Conservation (phyloP, 306 rosid species). For the Oemleria cerasiformis region DNA sequence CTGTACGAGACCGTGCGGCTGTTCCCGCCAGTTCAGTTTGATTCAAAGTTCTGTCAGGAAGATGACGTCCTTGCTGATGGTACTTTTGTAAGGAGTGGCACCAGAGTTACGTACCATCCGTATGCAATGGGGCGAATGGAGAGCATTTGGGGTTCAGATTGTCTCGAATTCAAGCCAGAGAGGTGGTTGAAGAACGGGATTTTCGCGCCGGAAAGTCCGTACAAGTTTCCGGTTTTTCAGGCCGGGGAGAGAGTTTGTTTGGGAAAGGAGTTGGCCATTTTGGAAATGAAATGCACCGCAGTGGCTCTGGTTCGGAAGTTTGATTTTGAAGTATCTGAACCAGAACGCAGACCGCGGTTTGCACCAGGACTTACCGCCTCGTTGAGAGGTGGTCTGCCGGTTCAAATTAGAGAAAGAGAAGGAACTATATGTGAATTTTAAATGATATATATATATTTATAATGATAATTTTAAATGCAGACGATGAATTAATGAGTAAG, state of each 20-base stretch:
- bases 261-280: conserved; percentile 76
- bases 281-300: conserved; percentile 54
- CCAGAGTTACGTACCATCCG: conserved; percentile 79
- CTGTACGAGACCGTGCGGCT: conserved; percentile 77
- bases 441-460: too few relatives aligned
- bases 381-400: conserved; percentile 63
- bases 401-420: conserved; percentile 41
- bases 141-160: conserved; percentile 71
- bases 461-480: too few relatives aligned
- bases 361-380: conserved; percentile 74
- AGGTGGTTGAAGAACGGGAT: conserved; percentile 63
- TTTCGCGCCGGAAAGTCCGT: conserved; percentile 46
- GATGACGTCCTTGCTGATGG: conserved; percentile 90
- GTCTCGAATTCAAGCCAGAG: conserved; percentile 56
- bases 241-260: conserved; percentile 80
- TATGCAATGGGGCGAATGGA: conserved; percentile 99
- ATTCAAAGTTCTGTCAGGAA: conserved; percentile 61
- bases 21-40: conserved; percentile 84
- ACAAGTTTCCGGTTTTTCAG: conserved; percentile 79
- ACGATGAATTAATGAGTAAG: too few relatives aligned
- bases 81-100: conserved; percentile 58
- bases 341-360: conserved; percentile 40
- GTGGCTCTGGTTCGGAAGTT: conserved; percentile 41
- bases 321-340: conserved; percentile 34
- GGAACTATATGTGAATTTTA: too few relatives aligned